Percentiles rank a stretch among this genome's conserved stretches.
Evolutionary conservation across 2,329 filamentous ascomycete species (phyloP).

Genomic region (Fusarium concolor): DNA sequence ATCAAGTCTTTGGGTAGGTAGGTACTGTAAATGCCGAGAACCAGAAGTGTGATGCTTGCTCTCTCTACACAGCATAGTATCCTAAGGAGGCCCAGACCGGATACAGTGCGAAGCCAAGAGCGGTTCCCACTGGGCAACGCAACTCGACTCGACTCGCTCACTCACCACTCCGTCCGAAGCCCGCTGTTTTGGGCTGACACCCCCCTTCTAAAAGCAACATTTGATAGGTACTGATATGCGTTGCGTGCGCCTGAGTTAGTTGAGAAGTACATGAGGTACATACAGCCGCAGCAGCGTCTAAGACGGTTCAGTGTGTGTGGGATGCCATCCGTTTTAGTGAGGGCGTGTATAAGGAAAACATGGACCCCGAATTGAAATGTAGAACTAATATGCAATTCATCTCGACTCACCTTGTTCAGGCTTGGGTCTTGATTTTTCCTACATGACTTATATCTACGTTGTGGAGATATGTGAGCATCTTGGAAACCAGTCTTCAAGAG

Average conservation of each 20-base stretch:
- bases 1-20: background rate
- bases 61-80: background rate
- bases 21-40: conserved; percentile 10
- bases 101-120: conserved; percentile 20
- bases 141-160: conserved; percentile 4
- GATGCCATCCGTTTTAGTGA: background rate
- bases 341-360: conserved; percentile 19
- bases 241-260: background rate
- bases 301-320: background rate
- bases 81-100: too few relatives aligned
- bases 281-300: conserved; percentile 43
- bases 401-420: background rate
- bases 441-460: too few relatives aligned
- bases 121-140: conserved; percentile 26
- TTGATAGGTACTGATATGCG: background rate
- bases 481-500: too few relatives aligned
- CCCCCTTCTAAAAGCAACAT: conserved; percentile 2
- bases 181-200: background rate
- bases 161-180: background rate
- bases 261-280: conserved; percentile 45
- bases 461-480: too few relatives aligned
- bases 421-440: too few relatives aligned
- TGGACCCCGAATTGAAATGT: background rate
- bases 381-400: background rate
- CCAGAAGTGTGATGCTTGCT: background rate